phyloP scores from a whole-genome alignment of 1,284 basidiomycete genomes.

The Vanrija sp. region DNA sequence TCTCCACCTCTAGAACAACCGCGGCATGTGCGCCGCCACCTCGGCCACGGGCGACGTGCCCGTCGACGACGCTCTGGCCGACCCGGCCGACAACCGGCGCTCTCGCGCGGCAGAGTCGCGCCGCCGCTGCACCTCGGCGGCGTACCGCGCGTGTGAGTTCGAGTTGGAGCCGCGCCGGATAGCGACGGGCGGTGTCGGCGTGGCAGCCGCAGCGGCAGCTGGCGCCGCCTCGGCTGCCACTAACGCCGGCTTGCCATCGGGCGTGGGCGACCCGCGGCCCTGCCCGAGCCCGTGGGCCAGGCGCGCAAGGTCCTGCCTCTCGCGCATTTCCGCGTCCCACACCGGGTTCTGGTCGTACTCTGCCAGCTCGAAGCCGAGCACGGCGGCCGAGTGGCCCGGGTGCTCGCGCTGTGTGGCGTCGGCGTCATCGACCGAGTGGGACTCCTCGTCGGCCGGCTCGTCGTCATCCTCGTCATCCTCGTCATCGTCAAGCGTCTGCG shows the following conservation, averaged over 20 bases:
- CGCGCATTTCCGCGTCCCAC: too few species aligned
- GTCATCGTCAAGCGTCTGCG: conserved; percentile 3
- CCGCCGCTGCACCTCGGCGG: too few species aligned
- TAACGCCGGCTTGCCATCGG: background rate
- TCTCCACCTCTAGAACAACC: too few species aligned
- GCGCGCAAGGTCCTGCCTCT: too few species aligned
- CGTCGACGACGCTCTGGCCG: too few species aligned
- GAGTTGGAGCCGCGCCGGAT: too few species aligned
- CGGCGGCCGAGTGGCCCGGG: background rate
- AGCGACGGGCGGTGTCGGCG: too few species aligned
- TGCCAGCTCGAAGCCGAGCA: conserved; percentile 14
- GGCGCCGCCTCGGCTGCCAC: background rate
- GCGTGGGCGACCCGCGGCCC: background rate
- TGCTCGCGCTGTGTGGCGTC: background rate
- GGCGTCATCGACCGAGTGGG: conserved; percentile 1
- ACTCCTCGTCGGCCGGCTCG: background rate
- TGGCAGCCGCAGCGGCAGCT: background rate
- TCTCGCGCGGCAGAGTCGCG: too few species aligned
- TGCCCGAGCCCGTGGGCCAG: background rate
- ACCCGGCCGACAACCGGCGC: too few species aligned
- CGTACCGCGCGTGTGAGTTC: too few species aligned
- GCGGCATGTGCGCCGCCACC: too few species aligned
- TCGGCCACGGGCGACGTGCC: too few species aligned
- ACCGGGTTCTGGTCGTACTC: conserved; percentile 10
- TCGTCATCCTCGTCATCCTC: background rate